Conservation (phyloP, 164 flowering plant genomes). For the Sedum album region DNA sequence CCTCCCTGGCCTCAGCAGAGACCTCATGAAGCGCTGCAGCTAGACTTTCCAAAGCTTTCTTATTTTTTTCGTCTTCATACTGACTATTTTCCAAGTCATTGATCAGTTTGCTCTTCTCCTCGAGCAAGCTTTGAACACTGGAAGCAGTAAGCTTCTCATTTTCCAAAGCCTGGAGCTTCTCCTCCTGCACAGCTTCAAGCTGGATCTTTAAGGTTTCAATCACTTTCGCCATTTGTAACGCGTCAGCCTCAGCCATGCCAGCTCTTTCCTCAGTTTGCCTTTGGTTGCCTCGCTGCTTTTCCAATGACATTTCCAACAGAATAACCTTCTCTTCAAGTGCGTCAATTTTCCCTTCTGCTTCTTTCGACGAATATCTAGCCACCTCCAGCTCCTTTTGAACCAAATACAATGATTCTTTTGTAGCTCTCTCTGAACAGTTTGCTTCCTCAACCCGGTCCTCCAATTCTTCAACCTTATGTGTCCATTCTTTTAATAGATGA, state of each 20-base stretch:
- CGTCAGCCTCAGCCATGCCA: constrained; percentile 38
- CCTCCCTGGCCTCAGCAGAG: constrained; percentile 63
- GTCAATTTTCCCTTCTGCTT: constrained; percentile 56
- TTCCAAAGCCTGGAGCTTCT: constrained; percentile 55
- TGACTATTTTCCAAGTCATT: neutral
- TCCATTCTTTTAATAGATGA: constrained; percentile 52
- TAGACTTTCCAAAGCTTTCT: constrained; percentile 84
- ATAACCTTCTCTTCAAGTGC: constrained; percentile 54
- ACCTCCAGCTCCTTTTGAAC: constrained; percentile 66
- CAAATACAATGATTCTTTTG: constrained; percentile 56
- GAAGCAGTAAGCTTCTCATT: constrained; percentile 36
- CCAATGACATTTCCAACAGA: constrained; percentile 56
- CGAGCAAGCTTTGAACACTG: constrained; percentile 8
- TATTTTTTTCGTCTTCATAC: constrained; percentile 76
- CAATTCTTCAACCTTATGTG: constrained; percentile 43
- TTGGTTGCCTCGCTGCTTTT: constrained; percentile 45
- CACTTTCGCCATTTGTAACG: constrained; percentile 32
- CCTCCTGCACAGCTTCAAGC: constrained; percentile 58
- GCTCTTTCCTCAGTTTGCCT: constrained; percentile 41
- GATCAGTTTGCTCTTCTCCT: constrained; percentile 3
- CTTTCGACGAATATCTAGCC: constrained; percentile 49
- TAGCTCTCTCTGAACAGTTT: constrained; percentile 48
- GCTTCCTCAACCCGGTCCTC: constrained; percentile 46
- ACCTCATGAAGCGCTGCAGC: constrained; percentile 86
- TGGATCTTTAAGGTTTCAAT: constrained; percentile 46